Base-by-base conservation (phyloP, 208 protist species). In the Histomonas meleagridis region DNA sequence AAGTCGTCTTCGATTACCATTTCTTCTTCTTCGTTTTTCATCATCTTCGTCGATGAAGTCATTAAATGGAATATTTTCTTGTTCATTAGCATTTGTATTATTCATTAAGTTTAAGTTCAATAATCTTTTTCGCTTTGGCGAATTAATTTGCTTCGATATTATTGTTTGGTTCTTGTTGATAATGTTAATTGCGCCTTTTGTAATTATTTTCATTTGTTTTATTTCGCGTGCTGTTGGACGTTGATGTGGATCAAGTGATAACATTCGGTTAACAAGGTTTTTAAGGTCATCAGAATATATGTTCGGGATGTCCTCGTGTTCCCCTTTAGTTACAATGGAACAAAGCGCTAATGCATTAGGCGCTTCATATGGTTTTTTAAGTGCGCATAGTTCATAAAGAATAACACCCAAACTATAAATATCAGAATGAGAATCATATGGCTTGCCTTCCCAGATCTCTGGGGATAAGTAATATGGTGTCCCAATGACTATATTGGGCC, bases 401-500 rank as follows among this genome's bases (percentile, higher is more conserved):
- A 86, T 51, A 28, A 32, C 23, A 26, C 76, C 76, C 10, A 86
- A 46, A 7, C 40, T 51, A 32, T 40, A 86, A 14, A 86, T 86
- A 55, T 86, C 76, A 38, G 46, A 14, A 57, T 86, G 51, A 18
- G 40, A 43, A 16, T 86, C 46, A 48, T 86, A 86, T 12, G 76
- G 46, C 10, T 32, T 1, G 2, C 76, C 76, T 18, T 46, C 23
- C 76, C 76, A 86, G 5, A 92, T n/a, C 62, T 92, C 91, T 69
- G 91, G 91, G 7, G 72, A 55, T 57, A 92, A 65, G 53, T 92
- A 92, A 62, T 69, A 92, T 26, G 91, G 91, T 23, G 91, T 92
- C 23, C 91, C 91, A 48, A 92, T 92, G 16, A 78, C 18, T 21
- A 62, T 92, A 23, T 92, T 48, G 28, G 0, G 91, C 91, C 0